Evolutionary conservation across 345 rosid species (phyloP).

Genomic region (Boechera stricta): DNA sequence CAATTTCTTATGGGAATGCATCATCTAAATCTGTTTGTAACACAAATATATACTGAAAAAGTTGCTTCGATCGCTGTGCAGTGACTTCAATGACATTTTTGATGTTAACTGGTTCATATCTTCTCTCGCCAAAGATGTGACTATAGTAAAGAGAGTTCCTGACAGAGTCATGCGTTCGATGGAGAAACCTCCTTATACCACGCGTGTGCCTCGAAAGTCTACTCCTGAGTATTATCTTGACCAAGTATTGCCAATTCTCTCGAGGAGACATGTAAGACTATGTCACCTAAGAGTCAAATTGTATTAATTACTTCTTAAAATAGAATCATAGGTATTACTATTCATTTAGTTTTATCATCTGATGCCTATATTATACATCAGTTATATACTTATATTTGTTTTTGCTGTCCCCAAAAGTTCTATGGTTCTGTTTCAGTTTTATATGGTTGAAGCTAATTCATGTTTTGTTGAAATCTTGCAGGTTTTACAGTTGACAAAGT

Average conservation of each 20-base stretch:
- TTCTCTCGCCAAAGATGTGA: conserved; percentile 85
- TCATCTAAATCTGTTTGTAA: conserved; percentile 5
- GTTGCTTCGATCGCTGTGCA: conserved; percentile 52
- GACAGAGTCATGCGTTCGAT: conserved; percentile 87
- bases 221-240: conserved; percentile 90
- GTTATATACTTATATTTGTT: neutral
- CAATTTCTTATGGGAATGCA: neutral
- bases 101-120: conserved; percentile 94
- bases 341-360: neutral
- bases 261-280: conserved; percentile 73
- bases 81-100: conserved; percentile 87
- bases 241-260: conserved; percentile 90
- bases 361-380: neutral
- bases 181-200: conserved; percentile 97
- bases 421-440: conserved; percentile 14
- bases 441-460: conserved; percentile 7
- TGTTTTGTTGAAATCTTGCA: conserved; percentile 49
- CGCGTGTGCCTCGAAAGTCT: conserved; percentile 98
- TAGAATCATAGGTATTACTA: neutral
- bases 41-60: conserved; percentile 10
- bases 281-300: conserved; percentile 24
- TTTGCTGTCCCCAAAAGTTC: neutral
- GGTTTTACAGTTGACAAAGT: conserved; percentile 98
- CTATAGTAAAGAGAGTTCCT: conserved; percentile 95
- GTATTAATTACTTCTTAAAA: neutral